phyloP scores from a whole-genome alignment of 169 alveolate genomes.

The Babesia bovis region DNA sequence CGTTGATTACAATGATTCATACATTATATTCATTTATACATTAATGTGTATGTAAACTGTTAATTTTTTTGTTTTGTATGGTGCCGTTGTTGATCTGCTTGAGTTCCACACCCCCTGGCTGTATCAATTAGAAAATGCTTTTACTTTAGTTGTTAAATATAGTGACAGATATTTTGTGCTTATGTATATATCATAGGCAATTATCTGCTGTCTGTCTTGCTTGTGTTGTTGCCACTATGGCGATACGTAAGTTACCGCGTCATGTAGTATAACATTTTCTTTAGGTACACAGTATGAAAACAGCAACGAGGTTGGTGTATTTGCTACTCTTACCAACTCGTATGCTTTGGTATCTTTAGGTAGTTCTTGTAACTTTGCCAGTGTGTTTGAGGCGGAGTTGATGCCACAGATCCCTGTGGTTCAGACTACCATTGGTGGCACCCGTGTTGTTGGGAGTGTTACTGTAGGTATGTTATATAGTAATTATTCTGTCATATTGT shows the following conservation, averaged over 20 bases:
- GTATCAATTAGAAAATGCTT: background rate
- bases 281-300: constrained; percentile 91
- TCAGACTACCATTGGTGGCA: constrained; percentile 95
- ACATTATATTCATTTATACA: background rate
- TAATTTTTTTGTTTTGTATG: background rate
- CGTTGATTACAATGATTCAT: background rate
- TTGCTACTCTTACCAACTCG: constrained; percentile 93
- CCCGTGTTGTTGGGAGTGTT: constrained; percentile 95
- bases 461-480: constrained; percentile 85
- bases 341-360: constrained; percentile 95
- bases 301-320: constrained; percentile 97
- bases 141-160: background rate
- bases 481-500: background rate
- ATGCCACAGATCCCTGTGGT: constrained; percentile 94
- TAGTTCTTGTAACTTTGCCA: constrained; percentile 94
- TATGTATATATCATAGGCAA: background rate
- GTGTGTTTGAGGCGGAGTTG: constrained; percentile 94
- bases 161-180: background rate
- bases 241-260: constrained; percentile 45
- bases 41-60: background rate
- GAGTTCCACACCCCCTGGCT: constrained; percentile 3
- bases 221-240: constrained; percentile 30
- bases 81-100: background rate
- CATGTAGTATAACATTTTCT: background rate
- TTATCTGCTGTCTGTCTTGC: background rate